Evolutionary conservation across 2,329 filamentous ascomycete species (phyloP).

Genomic region (Aspergillus clavatus): DNA sequence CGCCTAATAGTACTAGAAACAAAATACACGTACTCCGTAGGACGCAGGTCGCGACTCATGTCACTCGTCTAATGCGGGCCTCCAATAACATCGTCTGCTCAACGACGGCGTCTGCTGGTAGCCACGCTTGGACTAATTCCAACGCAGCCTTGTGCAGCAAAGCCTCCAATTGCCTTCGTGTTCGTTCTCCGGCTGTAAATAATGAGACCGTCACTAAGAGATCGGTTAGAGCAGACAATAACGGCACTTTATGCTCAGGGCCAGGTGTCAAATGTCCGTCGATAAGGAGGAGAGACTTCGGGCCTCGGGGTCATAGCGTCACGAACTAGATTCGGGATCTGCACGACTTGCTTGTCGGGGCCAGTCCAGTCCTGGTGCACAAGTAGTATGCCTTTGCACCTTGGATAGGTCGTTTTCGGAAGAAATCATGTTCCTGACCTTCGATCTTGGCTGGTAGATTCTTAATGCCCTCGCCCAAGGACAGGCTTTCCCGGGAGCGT

Average conservation of each 20-base stretch:
- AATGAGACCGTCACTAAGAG: slow-evolving; percentile 19
- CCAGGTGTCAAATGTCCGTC: slow-evolving; percentile 25
- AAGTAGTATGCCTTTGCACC: slow-evolving; percentile 25
- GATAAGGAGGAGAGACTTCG: slow-evolving; percentile 24
- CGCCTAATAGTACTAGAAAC: too few relatives aligned
- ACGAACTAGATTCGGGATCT: slow-evolving; percentile 14
- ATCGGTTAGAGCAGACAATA: slow-evolving; percentile 10
- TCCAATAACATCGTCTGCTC: not conserved
- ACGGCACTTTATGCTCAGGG: slow-evolving; percentile 11
- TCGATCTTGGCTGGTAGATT: slow-evolving; percentile 7
- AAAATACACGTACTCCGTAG: too few relatives aligned
- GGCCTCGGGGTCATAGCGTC: slow-evolving; percentile 21
- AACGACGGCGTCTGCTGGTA: not conserved
- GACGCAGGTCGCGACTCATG: not conserved
- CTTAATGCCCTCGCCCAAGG: slow-evolving; percentile 24
- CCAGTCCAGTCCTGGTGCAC: slow-evolving; percentile 22
- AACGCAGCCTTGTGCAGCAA: slow-evolving; percentile 17
- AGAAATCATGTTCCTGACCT: slow-evolving; percentile 13
- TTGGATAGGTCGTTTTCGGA: slow-evolving; percentile 17
- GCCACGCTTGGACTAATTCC: slow-evolving; percentile 7
- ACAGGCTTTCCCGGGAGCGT: slow-evolving; percentile 26
- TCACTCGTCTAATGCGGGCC: not conserved
- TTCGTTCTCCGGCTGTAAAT: slow-evolving; percentile 18
- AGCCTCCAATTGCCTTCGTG: slow-evolving; percentile 17
- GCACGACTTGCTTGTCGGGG: slow-evolving; percentile 18